Conservation (phyloP, 148 eudicot genomes). For the Chenopodium berlandieri region DNA sequence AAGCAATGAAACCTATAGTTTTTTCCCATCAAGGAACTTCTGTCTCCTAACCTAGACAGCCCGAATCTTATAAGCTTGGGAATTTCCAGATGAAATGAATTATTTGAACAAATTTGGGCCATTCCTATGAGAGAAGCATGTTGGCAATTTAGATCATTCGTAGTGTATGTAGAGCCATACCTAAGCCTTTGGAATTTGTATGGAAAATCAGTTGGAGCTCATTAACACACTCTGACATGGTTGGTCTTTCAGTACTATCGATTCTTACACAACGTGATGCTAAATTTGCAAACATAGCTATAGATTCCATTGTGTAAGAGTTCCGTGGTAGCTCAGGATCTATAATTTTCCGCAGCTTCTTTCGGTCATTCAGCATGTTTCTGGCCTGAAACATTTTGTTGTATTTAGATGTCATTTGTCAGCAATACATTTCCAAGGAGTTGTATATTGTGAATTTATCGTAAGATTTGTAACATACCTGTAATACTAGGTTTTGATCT, state of each 20-base stretch:
- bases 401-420: background rate
- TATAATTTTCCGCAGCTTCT: conserved; percentile 68
- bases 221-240: conserved; percentile 74
- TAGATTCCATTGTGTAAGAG: conserved; percentile 82
- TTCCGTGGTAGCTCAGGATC: conserved; percentile 75
- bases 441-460: background rate
- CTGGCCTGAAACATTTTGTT: conserved; percentile 57
- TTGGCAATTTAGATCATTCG: conserved; percentile 53
- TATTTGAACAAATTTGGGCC: background rate
- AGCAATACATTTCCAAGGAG: background rate
- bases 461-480: conserved; percentile 39
- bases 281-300: conserved; percentile 77
- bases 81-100: conserved; percentile 1
- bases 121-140: conserved; percentile 5
- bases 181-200: conserved; percentile 74
- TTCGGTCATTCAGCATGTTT: conserved; percentile 67
- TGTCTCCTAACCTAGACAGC: background rate
- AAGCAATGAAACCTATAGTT: background rate
- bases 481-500: conserved; percentile 88
- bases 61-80: conserved; percentile 7
- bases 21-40: background rate
- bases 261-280: conserved; percentile 82
- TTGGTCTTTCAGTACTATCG: conserved; percentile 84
- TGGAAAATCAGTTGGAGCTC: conserved; percentile 69
- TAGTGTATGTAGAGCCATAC: conserved; percentile 72